These are phyloP conservation scores for Polymyxa betae DNA, from an alignment of 208 protist species.

Conservation along the genomic window DNA sequence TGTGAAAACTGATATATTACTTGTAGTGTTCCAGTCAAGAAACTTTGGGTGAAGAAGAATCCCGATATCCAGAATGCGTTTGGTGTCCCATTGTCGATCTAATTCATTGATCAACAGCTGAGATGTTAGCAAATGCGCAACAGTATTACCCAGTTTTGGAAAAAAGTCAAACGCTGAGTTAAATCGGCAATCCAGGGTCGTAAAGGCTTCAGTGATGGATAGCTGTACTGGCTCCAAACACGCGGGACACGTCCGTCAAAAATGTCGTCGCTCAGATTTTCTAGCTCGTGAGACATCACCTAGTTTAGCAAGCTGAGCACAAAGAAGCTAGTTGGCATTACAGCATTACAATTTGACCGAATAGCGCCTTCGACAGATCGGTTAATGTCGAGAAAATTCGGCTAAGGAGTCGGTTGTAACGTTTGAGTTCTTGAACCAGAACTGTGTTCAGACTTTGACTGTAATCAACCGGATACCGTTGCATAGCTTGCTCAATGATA, in stretches of 20 bases:
- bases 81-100: slow-evolving; percentile 69
- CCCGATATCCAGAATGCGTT: slow-evolving; percentile 75
- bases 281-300: slow-evolving; percentile 23
- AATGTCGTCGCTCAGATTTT: slow-evolving; percentile 23
- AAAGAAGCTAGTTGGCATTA: background rate
- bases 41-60: slow-evolving; percentile 96
- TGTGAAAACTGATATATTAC: background rate
- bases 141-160: slow-evolving; percentile 25
- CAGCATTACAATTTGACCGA: slow-evolving; percentile 24
- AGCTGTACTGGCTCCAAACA: slow-evolving; percentile 69
- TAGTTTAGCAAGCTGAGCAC: background rate
- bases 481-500: slow-evolving; percentile 58
- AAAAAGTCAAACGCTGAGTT: slow-evolving; percentile 64
- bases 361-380: slow-evolving; percentile 14
- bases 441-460: slow-evolving; percentile 98
- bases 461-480: slow-evolving; percentile 89
- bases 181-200: slow-evolving; percentile 64
- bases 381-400: slow-evolving; percentile 61
- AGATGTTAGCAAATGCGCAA: slow-evolving; percentile 58
- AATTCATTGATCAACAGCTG: slow-evolving; percentile 69
- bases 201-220: slow-evolving; percentile 76
- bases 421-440: slow-evolving; percentile 93
- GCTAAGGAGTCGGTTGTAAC: slow-evolving; percentile 81
- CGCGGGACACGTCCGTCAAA: slow-evolving; percentile 46
- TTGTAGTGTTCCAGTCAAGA: slow-evolving; percentile 75